These are phyloP conservation scores for Apium graveolens DNA, from an alignment of 129 eudicot genomes.

Conservation along the genomic window DNA sequence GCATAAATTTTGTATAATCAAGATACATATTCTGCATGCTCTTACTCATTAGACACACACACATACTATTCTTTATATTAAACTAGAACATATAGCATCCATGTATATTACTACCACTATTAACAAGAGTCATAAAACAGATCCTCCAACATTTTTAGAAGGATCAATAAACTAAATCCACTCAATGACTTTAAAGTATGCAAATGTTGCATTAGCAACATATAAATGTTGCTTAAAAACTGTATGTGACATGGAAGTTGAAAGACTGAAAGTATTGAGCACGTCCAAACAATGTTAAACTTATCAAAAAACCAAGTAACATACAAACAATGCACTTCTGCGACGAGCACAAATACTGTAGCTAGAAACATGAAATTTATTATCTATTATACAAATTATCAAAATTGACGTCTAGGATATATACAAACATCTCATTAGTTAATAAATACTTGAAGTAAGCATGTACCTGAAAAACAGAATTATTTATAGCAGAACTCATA, in stretches of 20 bases:
- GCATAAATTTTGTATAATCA: neutral
- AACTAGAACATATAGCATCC: neutral
- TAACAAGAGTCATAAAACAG: neutral
- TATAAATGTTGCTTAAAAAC: neutral
- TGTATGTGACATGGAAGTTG: neutral
- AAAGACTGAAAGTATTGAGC: neutral
- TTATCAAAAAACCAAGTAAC: neutral
- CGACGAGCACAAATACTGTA: neutral
- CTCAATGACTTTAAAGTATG: neutral
- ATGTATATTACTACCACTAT: neutral
- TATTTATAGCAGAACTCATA: slow-evolving; percentile 25
- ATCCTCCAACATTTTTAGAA: neutral
- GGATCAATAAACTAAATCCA: neutral
- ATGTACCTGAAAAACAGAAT: slow-evolving; percentile 72
- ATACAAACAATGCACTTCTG: neutral
- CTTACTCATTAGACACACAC: neutral
- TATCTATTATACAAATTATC: neutral
- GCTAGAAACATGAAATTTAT: neutral
- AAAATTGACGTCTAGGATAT: neutral
- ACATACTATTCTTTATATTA: too few species aligned
- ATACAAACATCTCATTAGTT: neutral
- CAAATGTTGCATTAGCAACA: neutral
- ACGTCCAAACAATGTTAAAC: neutral
- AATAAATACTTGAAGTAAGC: neutral
- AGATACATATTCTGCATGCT: neutral